Base-by-base conservation (phyloP, 768 basidiomycete genomes). In the Cystoderma amianthinum region DNA sequence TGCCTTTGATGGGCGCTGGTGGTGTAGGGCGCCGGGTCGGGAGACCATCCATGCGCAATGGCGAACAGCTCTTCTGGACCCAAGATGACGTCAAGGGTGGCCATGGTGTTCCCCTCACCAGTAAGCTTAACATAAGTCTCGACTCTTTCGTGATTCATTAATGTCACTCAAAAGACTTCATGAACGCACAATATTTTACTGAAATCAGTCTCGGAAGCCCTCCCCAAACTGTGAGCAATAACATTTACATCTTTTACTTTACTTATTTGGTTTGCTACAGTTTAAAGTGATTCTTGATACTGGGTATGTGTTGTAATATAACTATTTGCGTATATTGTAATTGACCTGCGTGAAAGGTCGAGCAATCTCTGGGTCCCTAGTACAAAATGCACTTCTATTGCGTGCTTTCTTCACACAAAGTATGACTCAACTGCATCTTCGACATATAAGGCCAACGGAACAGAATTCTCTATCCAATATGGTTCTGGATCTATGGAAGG, bases 401-500 rank as follows among this genome's bases (percentile, higher is more conserved):
- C 90, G 6, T 93, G 90, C 64, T 92, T 91, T 82, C 76, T 98
- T 21, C 96, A 99, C 55, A 55, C 77, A 56, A 97, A 96, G 70
- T 98, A 96, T 58, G 85, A 96, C 49, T 81, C 87, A 1, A 55
- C 63, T 10, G 46, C 73, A 0, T 99, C 96, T 0, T 80, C 82
- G 1, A 79, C 92, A 0, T 82, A 95, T 80, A 88, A 87, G 65
- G 71, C 78, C 50, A 99, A 98, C 62, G 95, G 93, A 4, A 71
- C 88, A 36, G 68, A 74, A 4, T 98, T 99, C 54, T 76, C 82
- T 32, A 99, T 98, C 49, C 85, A 80, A 47, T 98, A 98, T 57
- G 96, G 96, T 11, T 86, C 91, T 21, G 96, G 96, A 18, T 92
- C 93, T 2, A 91, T 99, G 82, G 84, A 96, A 58, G 96, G 96